Evolutionary conservation across 192 early-diverging fungal genomes (phyloP).

Genomic region (Glomus cerebriforme): DNA sequence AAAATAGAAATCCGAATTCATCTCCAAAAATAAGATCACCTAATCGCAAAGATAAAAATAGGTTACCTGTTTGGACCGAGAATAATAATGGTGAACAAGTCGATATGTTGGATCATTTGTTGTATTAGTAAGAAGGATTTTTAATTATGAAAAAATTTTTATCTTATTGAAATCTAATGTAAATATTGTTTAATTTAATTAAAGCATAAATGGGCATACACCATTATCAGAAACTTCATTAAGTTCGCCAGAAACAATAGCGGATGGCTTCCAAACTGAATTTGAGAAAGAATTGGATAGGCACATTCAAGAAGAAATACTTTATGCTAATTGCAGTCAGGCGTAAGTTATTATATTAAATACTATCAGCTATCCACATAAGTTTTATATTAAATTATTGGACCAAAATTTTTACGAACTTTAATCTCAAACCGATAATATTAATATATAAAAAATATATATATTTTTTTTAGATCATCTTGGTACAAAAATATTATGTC

Average conservation of each 20-base stretch:
- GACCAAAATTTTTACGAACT: too few species aligned
- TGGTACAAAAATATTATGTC: slow-evolving; percentile 48
- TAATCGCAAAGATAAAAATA: slow-evolving; percentile 36
- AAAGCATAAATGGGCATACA: neutral
- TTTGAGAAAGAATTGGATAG: slow-evolving; percentile 48
- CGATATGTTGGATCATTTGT: slow-evolving; percentile 57
- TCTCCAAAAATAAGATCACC: neutral
- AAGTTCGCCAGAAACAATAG: neutral
- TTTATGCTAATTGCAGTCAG: slow-evolving; percentile 43
- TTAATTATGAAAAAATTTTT: neutral
- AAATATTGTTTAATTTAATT: neutral
- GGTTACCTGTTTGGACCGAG: slow-evolving; percentile 47
- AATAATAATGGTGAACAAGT: slow-evolving; percentile 35
- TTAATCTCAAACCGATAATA: neutral
- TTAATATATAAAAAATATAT: neutral
- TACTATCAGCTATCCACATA: too few species aligned
- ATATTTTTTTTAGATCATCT: slow-evolving; percentile 1
- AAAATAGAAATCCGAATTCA: neutral
- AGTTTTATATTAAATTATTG: too few species aligned
- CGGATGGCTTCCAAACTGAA: neutral
- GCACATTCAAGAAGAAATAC: slow-evolving; percentile 51
- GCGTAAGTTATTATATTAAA: slow-evolving; percentile 38
- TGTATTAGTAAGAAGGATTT: slow-evolving; percentile 47
- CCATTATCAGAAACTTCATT: neutral
- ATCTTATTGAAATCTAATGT: neutral